Evolutionary conservation across 257 asterid species (phyloP).

Genomic region (Nicotiana noctiflora): DNA sequence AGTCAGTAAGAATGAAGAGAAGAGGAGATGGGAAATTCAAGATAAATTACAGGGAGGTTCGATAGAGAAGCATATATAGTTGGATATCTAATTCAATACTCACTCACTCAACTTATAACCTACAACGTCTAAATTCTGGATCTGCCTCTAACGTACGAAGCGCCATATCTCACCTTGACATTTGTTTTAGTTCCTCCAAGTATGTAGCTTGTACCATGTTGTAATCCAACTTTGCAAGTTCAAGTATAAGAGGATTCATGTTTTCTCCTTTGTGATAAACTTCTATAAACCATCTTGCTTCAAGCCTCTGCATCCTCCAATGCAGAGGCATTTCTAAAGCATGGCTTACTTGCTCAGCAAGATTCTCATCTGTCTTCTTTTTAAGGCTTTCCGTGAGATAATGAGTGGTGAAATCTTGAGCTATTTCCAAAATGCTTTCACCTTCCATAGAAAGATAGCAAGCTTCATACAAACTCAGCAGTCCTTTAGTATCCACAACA

Average conservation of each 20-base stretch:
- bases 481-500: conserved; percentile 16
- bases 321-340: conserved; percentile 30
- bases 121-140: background rate
- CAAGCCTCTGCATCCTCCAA: conserved; percentile 24
- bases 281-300: conserved; percentile 26
- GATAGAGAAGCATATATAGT: background rate
- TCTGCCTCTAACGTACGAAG: background rate
- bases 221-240: conserved; percentile 34
- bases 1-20: background rate
- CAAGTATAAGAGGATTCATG: conserved; percentile 19
- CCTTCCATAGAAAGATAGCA: conserved; percentile 21
- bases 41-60: background rate
- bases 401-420: conserved; percentile 8
- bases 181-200: conserved; percentile 25
- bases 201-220: conserved; percentile 25
- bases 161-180: conserved; percentile 15
- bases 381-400: conserved; percentile 13
- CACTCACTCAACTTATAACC: background rate
- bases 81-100: background rate
- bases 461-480: conserved; percentile 32
- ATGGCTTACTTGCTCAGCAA: conserved; percentile 14
- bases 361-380: conserved; percentile 5
- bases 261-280: conserved; percentile 5
- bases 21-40: background rate
- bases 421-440: conserved; percentile 21